phyloP scores from a whole-genome alignment of 306 rosid species.

The Fragaria iinumae region DNA sequence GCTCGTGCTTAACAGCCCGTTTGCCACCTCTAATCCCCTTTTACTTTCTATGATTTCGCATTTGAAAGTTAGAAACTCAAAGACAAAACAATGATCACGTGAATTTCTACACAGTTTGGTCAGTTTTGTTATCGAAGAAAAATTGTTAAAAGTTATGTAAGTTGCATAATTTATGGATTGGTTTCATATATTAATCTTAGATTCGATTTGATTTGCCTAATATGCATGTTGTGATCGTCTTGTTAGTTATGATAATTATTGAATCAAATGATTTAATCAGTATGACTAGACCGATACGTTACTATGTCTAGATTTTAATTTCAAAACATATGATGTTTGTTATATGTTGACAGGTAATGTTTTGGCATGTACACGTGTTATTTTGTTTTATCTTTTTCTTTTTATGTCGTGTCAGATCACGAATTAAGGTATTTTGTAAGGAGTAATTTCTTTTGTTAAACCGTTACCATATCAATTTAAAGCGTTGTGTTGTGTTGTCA shows the following conservation, averaged over 20 bases:
- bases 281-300: background rate
- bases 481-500: background rate
- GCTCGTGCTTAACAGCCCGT: no score
- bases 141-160: background rate
- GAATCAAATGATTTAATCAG: background rate
- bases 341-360: background rate
- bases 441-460: background rate
- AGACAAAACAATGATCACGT: background rate
- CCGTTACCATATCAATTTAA: no score
- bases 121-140: no score
- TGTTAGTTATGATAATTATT: background rate
- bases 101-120: background rate
- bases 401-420: background rate
- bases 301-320: fast-evolving
- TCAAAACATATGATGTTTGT: background rate
- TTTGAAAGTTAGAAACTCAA: background rate
- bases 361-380: background rate
- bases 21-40: no score
- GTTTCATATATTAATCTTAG: background rate
- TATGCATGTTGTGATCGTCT: background rate
- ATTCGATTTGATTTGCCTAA: background rate
- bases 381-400: background rate
- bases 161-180: background rate
- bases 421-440: background rate
- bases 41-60: no score